Evolutionary conservation across 805 yeast species (phyloP).

Genomic region (Maudiozyma saulgeensis): DNA sequence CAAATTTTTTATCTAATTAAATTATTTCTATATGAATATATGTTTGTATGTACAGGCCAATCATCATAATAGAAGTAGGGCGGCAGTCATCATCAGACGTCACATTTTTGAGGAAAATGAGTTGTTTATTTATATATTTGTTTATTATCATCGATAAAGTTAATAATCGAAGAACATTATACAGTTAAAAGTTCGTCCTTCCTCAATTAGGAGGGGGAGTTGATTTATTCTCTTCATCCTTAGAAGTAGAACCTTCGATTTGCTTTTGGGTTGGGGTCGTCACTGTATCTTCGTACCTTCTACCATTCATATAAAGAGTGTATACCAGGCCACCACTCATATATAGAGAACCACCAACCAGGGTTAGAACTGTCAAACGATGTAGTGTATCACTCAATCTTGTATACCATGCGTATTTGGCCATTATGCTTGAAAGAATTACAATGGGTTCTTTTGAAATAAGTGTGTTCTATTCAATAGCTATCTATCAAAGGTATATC

Average conservation of each 20-base stretch:
- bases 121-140: neutral
- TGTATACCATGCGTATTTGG: conserved; percentile 65
- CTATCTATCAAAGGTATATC: neutral
- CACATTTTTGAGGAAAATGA: neutral
- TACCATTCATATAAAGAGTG: conserved; percentile 45
- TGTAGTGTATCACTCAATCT: conserved; percentile 63
- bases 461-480: neutral
- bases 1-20: neutral
- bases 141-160: neutral
- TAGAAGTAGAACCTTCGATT: neutral
- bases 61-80: neutral
- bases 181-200: too few relatives aligned
- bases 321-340: conserved; percentile 44
- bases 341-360: conserved; percentile 48
- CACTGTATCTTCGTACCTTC: conserved; percentile 37
- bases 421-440: conserved; percentile 24
- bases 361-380: conserved; percentile 58
- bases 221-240: neutral
- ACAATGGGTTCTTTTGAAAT: neutral
- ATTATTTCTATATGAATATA: conserved; percentile 1
- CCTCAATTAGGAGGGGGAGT: neutral
- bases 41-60: conserved; percentile 2
- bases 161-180: neutral
- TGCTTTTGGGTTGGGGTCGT: conserved; percentile 1
- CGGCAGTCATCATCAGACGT: neutral